Conservation (phyloP, 108 stramenopile genomes). For the Skeletonema potamos region DNA sequence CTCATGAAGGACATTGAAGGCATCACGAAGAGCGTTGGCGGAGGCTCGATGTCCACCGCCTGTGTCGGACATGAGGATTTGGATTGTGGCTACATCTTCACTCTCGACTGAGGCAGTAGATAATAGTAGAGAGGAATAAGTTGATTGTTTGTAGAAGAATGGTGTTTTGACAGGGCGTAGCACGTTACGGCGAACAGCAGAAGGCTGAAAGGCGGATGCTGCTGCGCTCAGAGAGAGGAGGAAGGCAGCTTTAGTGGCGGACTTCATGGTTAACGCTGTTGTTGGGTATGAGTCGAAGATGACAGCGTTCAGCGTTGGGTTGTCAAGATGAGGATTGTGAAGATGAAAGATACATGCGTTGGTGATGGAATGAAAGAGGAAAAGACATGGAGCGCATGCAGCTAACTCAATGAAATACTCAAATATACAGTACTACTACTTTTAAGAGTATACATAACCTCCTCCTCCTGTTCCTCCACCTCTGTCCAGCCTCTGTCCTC, state of each 20-base stretch:
- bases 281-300: background rate
- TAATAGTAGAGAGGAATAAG: background rate
- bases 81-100: slow-evolving; percentile 61
- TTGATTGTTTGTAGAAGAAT: background rate
- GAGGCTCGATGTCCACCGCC: slow-evolving; percentile 89
- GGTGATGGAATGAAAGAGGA: too few relatives aligned
- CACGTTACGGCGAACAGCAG: background rate
- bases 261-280: background rate
- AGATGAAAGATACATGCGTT: too few relatives aligned
- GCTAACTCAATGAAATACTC: background rate
- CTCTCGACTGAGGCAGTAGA: background rate
- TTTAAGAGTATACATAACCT: background rate
- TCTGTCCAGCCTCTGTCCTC: too few relatives aligned
- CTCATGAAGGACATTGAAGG: slow-evolving; percentile 66
- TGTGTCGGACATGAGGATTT: slow-evolving; percentile 87
- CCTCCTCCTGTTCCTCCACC: too few relatives aligned
- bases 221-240: background rate
- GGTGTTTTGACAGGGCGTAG: background rate
- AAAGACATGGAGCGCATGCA: too few relatives aligned
- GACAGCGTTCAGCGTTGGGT: background rate
- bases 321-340: background rate
- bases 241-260: background rate
- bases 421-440: background rate
- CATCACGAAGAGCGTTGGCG: slow-evolving; percentile 80
- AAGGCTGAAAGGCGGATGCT: background rate